Evolutionary conservation across 2,329 filamentous ascomycete species (phyloP).

Genomic region (Parasarocladium wereldwijsianum): DNA sequence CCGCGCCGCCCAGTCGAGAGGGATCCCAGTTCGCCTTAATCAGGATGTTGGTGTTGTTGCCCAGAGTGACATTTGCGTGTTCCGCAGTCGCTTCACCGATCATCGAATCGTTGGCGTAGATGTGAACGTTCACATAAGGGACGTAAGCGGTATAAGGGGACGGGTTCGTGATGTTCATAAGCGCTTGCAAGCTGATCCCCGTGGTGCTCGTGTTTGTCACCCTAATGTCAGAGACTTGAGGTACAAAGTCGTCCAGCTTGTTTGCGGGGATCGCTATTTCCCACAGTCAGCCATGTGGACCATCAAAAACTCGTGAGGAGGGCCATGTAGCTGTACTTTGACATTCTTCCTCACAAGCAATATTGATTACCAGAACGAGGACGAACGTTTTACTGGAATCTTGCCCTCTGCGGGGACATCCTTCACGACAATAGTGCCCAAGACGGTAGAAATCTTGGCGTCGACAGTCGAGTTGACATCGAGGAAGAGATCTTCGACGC

Average conservation of each 20-base stretch:
- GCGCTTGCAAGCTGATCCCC: conserved; percentile 55
- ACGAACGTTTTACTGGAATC: conserved; percentile 90
- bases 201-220: conserved; percentile 59
- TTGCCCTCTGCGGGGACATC: conserved; percentile 74
- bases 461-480: conserved; percentile 69
- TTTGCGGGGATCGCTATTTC: conserved; percentile 44
- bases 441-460: conserved; percentile 64
- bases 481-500: conserved; percentile 52
- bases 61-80: conserved; percentile 48
- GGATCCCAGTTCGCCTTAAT: conserved; percentile 67
- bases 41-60: conserved; percentile 55
- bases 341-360: conserved; percentile 12
- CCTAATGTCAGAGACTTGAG: conserved; percentile 55
- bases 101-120: conserved; percentile 57
- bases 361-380: conserved; percentile 30
- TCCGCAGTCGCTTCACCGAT: conserved; percentile 61
- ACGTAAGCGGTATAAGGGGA: conserved; percentile 71
- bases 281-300: conserved; percentile 17
- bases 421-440: conserved; percentile 69
- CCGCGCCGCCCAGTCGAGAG: conserved; percentile 39
- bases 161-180: conserved; percentile 78
- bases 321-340: conserved; percentile 5
- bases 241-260: conserved; percentile 31
- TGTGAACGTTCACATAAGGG: conserved; percentile 65
- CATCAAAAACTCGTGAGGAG: conserved; percentile 10